Conservation (phyloP, 2,329 filamentous ascomycete species). For the Epichloe sibirici region DNA sequence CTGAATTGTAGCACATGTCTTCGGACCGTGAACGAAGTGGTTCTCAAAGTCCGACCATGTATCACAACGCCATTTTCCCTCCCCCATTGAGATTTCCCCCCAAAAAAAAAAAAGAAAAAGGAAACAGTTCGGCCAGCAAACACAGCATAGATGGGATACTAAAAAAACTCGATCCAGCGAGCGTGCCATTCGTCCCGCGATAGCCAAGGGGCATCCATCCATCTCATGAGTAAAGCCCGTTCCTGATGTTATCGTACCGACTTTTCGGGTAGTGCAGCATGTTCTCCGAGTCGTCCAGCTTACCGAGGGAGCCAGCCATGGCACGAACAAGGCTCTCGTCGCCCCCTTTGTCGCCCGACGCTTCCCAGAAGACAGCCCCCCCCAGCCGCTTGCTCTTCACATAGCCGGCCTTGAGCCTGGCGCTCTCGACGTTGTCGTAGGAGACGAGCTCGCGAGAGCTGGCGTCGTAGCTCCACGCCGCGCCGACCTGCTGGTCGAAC, state of each 20-base stretch:
- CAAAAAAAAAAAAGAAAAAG: too few species aligned
- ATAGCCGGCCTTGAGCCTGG: slow-evolving; percentile 49
- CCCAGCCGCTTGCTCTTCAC: slow-evolving; percentile 49
- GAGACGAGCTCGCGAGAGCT: slow-evolving; percentile 49
- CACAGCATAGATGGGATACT: too few species aligned
- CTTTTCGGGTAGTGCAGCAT: slow-evolving; percentile 43
- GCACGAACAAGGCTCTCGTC: slow-evolving; percentile 45
- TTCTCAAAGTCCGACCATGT: too few species aligned
- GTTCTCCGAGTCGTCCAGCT: slow-evolving; percentile 38
- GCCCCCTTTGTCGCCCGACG: slow-evolving; percentile 48
- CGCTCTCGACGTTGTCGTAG: slow-evolving; percentile 53
- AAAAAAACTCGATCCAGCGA: too few species aligned
- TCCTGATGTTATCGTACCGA: slow-evolving; percentile 44
- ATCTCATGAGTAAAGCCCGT: slow-evolving; percentile 13
- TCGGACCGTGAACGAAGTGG: too few species aligned
- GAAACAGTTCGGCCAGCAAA: too few species aligned
- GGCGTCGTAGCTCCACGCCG: slow-evolving; percentile 61
- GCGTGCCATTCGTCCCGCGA: too few species aligned
- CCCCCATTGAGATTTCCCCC: too few species aligned
- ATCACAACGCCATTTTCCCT: too few species aligned
- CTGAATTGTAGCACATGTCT: too few species aligned
- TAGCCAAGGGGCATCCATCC: too few species aligned
- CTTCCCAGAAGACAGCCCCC: slow-evolving; percentile 80
- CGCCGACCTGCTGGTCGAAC: slow-evolving; percentile 44
- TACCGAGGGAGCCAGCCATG: slow-evolving; percentile 32